Evolutionary conservation across 345 rosid genomes (phyloP), one percentile per base, ranked within the genome.

Genomic region (Sisymbrium irio): DNA sequence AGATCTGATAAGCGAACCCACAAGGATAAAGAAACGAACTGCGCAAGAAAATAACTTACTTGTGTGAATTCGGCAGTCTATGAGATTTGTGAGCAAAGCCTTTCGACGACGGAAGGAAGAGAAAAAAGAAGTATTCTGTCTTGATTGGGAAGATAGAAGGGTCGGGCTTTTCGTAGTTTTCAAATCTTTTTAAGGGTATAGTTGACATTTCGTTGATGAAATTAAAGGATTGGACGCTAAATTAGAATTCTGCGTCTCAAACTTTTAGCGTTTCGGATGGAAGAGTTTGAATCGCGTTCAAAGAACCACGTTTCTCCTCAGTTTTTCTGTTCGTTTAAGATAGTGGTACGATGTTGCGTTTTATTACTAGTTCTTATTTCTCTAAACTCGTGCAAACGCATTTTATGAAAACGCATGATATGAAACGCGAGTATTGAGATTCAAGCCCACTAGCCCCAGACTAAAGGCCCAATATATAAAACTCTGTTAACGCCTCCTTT

Each of bases 131-230:
- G 0, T 50, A 50, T 25, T 51, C 44, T 67, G 69, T 58, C 63
- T 75, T 75, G 78, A 61, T 7, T 53, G 35, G 33, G 35, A 75
- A 75, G 79, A 67, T n/a, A 44, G 60, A 50, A 67, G 18, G 42
- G 14, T 0, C 1, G 1, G 3, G 7, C 2, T 7, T 75, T 5
- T 18, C 28, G 73, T 75, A 32, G 22, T 49, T 37, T 51, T 22
- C 9, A 1, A n/a, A 13, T 3, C 6, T 22, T 15, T 0, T 37
- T 0, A 40, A 67, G 74, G 74, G 57, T 75, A 61, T 33, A 51
- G 0, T 15, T 42, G 79, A 61, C 56, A 18, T 72, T 9, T 18
- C 0, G 0, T 1, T 4, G 1, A n/a, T 9, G 1, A 25, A 44
- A 30, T 8, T 1, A 5, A 5, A 15, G 17, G 18, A 7, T 44